Conservation (phyloP, 2,329 filamentous ascomycete genomes). For the Atkinsonella texensis region DNA sequence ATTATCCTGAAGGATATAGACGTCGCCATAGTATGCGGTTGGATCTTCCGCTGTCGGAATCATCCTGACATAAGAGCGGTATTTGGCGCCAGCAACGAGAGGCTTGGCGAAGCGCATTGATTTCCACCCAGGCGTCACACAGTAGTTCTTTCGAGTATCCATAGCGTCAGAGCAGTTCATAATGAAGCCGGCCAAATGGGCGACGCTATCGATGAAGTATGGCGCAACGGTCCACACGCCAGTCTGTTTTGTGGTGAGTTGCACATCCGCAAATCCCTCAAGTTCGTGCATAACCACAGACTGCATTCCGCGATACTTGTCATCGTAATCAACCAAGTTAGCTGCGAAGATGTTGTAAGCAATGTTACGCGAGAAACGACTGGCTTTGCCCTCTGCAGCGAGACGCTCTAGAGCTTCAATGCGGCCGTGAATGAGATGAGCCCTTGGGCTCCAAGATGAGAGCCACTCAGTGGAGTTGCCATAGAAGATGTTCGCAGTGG, state of each 20-base stretch:
- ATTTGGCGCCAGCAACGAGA: slow-evolving; percentile 32
- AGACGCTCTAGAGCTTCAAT: slow-evolving; percentile 37
- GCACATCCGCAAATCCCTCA: slow-evolving; percentile 16
- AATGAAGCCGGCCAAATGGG: slow-evolving; percentile 49
- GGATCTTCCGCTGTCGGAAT: slow-evolving; percentile 32
- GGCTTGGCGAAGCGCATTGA: slow-evolving; percentile 38
- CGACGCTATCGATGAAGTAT: slow-evolving; percentile 47
- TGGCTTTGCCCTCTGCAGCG: slow-evolving; percentile 5
- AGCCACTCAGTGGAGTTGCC: slow-evolving; percentile 40
- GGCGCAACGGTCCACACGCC: slow-evolving; percentile 40
- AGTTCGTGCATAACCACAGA: slow-evolving; percentile 35
- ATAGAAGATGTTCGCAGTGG: slow-evolving; percentile 23
- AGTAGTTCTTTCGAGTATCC: slow-evolving; percentile 40
- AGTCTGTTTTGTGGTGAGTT: slow-evolving; percentile 29
- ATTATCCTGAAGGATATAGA: slow-evolving; percentile 41
- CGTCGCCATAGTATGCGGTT: slow-evolving; percentile 37
- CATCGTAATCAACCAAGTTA: slow-evolving; percentile 42
- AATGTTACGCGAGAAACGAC: slow-evolving; percentile 2
- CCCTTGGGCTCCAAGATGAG: slow-evolving; percentile 40
- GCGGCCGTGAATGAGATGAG: slow-evolving; percentile 54
- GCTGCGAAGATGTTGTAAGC: slow-evolving; percentile 18
- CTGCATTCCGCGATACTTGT: slow-evolving; percentile 43
- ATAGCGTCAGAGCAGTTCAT: slow-evolving; percentile 43
- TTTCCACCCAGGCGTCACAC: slow-evolving; percentile 45
- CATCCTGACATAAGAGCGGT: slow-evolving; percentile 47